phyloP scores from a whole-genome alignment of 106 monocot species.

The Allium sativum region DNA sequence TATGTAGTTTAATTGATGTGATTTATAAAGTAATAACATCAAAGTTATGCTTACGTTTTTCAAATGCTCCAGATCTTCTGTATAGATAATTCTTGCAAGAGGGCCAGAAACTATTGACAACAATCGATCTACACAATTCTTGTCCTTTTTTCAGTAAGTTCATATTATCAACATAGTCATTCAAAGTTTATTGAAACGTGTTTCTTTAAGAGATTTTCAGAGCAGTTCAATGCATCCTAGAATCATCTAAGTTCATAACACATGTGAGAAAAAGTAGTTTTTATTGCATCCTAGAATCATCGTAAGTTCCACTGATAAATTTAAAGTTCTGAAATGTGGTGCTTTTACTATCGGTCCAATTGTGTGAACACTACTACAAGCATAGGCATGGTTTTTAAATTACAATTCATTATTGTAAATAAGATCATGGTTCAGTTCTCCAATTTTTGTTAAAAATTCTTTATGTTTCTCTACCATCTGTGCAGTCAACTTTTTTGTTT shows the following conservation, averaged over 20 bases:
- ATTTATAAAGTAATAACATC: too few relatives aligned
- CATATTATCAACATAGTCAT: slow-evolving; percentile 43
- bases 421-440: too few relatives aligned
- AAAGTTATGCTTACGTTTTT: slow-evolving; percentile 59
- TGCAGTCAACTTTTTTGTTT: slow-evolving; percentile 48
- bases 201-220: slow-evolving; percentile 71
- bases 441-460: slow-evolving; percentile 7
- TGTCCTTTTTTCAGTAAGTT: slow-evolving; percentile 31
- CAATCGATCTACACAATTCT: slow-evolving; percentile 30
- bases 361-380: slow-evolving; percentile 58
- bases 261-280: too few relatives aligned
- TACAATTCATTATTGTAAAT: too few relatives aligned
- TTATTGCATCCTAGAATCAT: too few relatives aligned
- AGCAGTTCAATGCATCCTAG: slow-evolving; percentile 68
- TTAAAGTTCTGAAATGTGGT: slow-evolving; percentile 14
- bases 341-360: slow-evolving; percentile 58
- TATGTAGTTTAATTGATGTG: too few relatives aligned
- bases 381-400: slow-evolving; percentile 69
- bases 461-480: slow-evolving; percentile 38
- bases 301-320: slow-evolving; percentile 48
- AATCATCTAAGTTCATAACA: too few relatives aligned
- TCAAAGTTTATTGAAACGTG: slow-evolving; percentile 31
- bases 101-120: slow-evolving; percentile 19
- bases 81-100: slow-evolving; percentile 53
- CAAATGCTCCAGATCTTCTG: slow-evolving; percentile 52